A percentile compares a stretch with the other conserved stretches of the same genome.
Evolutionary conservation across 139 green algal species (phyloP).

Genomic region (Chlorella sp.): DNA sequence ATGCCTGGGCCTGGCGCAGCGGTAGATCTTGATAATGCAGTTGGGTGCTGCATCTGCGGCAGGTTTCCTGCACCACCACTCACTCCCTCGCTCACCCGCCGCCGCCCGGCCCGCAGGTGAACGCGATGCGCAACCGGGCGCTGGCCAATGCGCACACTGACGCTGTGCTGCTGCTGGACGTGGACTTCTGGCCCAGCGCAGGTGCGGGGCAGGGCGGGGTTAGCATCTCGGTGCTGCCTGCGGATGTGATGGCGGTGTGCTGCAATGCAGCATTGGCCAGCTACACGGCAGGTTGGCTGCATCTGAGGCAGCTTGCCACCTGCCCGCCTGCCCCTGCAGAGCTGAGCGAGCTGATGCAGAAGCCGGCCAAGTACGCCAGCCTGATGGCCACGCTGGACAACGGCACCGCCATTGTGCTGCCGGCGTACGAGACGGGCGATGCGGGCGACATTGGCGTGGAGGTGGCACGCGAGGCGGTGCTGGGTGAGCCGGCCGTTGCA

Average conservation of each 20-base stretch:
- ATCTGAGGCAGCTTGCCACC: not conserved
- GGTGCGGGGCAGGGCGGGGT: no score
- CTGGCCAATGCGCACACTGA: constrained; percentile 48
- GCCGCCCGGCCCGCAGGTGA: constrained; percentile 24
- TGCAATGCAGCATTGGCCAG: no score
- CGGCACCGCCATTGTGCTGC: constrained; percentile 47
- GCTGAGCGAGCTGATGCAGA: constrained; percentile 43
- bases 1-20: no score
- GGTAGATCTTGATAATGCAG: no score
- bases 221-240: no score
- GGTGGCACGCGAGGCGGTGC: constrained; percentile 43
- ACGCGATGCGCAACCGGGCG: constrained; percentile 55
- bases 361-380: constrained; percentile 45
- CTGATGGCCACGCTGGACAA: constrained; percentile 27
- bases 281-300: not conserved
- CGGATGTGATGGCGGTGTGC: no score
- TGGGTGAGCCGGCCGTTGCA: not conserved
- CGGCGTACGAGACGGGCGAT: constrained; percentile 50
- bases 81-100: no score
- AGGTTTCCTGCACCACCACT: no score
- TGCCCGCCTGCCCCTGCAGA: constrained; percentile 12
- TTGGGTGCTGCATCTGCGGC: no score
- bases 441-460: constrained; percentile 50
- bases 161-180: constrained; percentile 52
- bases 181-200: constrained; percentile 50